phyloP scores from a whole-genome alignment of 2,329 filamentous ascomycete genomes.

The Cryphonectria carpinicola region DNA sequence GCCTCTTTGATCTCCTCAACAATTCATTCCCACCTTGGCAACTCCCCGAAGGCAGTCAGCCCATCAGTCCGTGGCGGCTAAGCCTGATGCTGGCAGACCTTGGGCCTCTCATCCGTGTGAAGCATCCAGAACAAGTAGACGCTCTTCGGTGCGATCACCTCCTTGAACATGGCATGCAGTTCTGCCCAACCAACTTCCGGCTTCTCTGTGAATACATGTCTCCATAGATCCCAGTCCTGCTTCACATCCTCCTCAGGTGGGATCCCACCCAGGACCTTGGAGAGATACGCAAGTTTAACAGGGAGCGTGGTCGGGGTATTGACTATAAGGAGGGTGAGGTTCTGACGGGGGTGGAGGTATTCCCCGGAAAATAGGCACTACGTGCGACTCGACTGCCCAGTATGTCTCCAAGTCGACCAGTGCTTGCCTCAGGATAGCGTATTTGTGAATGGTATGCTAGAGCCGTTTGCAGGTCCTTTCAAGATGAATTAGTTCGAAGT shows the following conservation, averaged over 20 bases:
- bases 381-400: neutral
- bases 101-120: neutral
- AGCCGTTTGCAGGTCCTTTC: neutral
- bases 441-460: neutral
- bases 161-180: neutral
- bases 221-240: neutral
- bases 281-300: neutral
- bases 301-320: neutral
- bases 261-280: neutral
- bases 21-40: neutral
- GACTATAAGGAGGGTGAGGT: neutral
- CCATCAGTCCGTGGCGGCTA: neutral
- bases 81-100: neutral
- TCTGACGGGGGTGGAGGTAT: neutral
- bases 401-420: neutral
- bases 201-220: neutral
- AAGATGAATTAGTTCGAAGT: neutral
- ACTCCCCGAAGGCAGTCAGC: neutral
- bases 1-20: neutral
- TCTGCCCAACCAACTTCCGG: neutral
- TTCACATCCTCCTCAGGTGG: neutral
- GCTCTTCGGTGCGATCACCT: neutral
- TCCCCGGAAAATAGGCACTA: neutral
- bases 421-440: neutral
- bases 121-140: neutral